These are phyloP conservation scores for Phaeotremella fagi DNA, from an alignment of 768 basidiomycete species.

Conservation along the genomic window DNA sequence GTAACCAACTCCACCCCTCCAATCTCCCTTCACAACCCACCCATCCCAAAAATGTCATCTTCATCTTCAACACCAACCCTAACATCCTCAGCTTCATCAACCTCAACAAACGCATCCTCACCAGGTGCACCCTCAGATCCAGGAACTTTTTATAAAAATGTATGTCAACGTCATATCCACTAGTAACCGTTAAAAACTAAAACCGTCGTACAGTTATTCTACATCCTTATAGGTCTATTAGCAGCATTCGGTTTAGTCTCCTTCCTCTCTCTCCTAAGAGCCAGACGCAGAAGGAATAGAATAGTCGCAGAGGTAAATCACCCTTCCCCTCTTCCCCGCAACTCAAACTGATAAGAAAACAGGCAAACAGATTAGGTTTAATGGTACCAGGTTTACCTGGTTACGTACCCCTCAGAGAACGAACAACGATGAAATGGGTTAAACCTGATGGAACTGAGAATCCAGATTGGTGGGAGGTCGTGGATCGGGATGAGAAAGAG, in stretches of 20 bases:
- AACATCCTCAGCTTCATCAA: conserved; percentile 7
- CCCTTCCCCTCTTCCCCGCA: conserved; percentile 1
- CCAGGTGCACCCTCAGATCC: neutral
- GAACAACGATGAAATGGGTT: conserved; percentile 10
- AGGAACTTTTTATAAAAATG: conserved; percentile 18
- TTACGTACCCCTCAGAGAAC: conserved; percentile 35
- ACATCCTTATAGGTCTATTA: conserved; percentile 43
- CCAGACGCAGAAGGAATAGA: conserved; percentile 22
- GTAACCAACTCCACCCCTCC: conserved; percentile 4
- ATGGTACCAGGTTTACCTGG: conserved; percentile 40
- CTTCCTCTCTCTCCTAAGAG: conserved; percentile 29
- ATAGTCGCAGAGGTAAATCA: conserved; percentile 34
- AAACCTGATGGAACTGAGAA: conserved; percentile 16
- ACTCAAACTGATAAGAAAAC: neutral
- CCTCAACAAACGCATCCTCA: too few relatives aligned
- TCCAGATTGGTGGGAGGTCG: conserved; percentile 42
- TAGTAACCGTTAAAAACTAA: neutral
- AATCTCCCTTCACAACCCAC: too few relatives aligned
- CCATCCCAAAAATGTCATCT: conserved; percentile 1
- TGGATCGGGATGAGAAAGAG: neutral
- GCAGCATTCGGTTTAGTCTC: conserved; percentile 32
- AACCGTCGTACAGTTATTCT: conserved; percentile 30
- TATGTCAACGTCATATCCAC: conserved; percentile 5
- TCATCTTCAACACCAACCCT: conserved; percentile 1
- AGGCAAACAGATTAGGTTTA: conserved; percentile 37